Percentiles rank a stretch among this genome's conserved stretches.
phyloP scores from a whole-genome alignment of 2,329 filamentous ascomycete species.

The Tolypocladium nubicola region DNA sequence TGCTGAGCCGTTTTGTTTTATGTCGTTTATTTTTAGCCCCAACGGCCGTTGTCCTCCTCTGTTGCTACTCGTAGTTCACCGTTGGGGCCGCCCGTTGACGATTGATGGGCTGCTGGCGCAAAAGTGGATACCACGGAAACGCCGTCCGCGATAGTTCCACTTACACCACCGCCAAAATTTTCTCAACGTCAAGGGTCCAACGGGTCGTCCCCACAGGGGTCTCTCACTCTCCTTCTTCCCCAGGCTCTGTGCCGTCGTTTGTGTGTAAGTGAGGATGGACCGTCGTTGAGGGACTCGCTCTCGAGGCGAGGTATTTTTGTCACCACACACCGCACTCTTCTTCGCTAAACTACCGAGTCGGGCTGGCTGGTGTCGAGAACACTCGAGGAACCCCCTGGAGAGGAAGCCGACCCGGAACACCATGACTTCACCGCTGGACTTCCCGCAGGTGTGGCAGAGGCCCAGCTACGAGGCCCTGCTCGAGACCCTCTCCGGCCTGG shows the following conservation, averaged over 20 bases:
- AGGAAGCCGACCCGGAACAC: not conserved
- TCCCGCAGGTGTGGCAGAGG: constrained; percentile 74
- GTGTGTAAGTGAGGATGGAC: not conserved
- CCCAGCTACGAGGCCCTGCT: constrained; percentile 57
- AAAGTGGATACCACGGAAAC: not conserved
- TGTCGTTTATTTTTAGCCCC: not conserved
- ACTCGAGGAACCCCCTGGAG: not conserved
- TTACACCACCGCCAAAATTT: not conserved
- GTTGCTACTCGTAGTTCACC: too few species aligned
- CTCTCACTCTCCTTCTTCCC: not conserved
- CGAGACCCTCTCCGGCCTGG: constrained; percentile 53
- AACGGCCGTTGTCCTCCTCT: not conserved
- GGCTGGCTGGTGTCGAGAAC: not conserved
- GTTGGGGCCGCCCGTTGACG: not conserved
- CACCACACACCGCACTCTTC: not conserved
- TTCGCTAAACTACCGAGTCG: not conserved
- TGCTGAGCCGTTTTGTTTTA: not conserved
- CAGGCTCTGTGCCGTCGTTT: not conserved
- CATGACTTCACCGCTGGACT: constrained; percentile 37
- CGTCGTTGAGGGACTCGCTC: not conserved
- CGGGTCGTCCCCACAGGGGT: not conserved
- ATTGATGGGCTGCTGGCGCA: not conserved
- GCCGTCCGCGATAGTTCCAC: not conserved
- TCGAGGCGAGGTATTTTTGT: not conserved
- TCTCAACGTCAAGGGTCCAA: not conserved